These are phyloP conservation scores for Penicillium sp. DNA, from an alignment of 2,329 filamentous ascomycete species.

Conservation along the genomic window DNA sequence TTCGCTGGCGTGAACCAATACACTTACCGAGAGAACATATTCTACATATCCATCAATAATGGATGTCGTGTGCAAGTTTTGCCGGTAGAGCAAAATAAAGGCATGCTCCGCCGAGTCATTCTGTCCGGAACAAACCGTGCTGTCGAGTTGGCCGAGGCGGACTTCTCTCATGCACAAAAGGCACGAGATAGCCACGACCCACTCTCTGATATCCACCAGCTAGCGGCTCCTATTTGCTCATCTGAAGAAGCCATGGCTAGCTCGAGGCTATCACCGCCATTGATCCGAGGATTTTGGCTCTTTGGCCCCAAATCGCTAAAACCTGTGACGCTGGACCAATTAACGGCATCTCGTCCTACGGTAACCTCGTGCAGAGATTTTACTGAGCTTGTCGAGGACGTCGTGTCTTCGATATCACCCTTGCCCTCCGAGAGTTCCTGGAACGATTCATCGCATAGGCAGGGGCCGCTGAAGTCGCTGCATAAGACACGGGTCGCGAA, in stretches of 20 bases:
- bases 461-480: neutral
- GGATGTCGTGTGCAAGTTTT: slow-evolving; percentile 44
- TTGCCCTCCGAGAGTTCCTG: neutral
- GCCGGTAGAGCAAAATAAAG: slow-evolving; percentile 30
- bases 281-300: slow-evolving; percentile 36
- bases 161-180: slow-evolving; percentile 25
- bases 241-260: slow-evolving; percentile 28
- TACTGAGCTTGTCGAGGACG: slow-evolving; percentile 40
- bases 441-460: neutral
- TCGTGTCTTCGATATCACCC: slow-evolving; percentile 30
- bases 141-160: slow-evolving; percentile 33
- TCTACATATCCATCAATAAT: slow-evolving; percentile 35
- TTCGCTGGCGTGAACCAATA: slow-evolving; percentile 34
- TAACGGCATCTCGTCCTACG: slow-evolving; percentile 19
- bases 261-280: slow-evolving; percentile 25
- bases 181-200: slow-evolving; percentile 31
- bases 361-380: slow-evolving; percentile 39
- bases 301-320: slow-evolving; percentile 4
- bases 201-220: slow-evolving; percentile 31
- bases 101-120: slow-evolving; percentile 36
- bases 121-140: slow-evolving; percentile 38
- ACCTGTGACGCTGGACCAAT: slow-evolving; percentile 12
- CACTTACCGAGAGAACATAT: slow-evolving; percentile 41
- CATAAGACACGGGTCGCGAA: slow-evolving; percentile 18
- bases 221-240: slow-evolving; percentile 32